phyloP scores from a whole-genome alignment of 768 basidiomycete genomes.

The Termitomyces heimii region DNA sequence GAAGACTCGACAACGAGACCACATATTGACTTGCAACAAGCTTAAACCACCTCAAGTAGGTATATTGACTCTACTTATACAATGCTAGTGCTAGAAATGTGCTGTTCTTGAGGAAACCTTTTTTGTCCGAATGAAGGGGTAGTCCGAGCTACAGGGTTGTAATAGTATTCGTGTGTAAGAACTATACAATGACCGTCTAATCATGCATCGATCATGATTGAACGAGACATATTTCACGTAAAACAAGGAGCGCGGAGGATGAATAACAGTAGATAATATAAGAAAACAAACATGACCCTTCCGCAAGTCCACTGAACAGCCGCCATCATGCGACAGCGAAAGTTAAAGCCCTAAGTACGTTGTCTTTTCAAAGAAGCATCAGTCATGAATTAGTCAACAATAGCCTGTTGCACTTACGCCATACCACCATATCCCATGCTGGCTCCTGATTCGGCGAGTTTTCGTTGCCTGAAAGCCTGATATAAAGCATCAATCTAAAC shows the following conservation, averaged over 20 bases:
- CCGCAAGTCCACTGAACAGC: slow-evolving; percentile 5
- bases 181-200: neutral
- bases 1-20: too few relatives aligned
- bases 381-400: neutral
- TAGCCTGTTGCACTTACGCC: slow-evolving; percentile 25
- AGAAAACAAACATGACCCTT: neutral
- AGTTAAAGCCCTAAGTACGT: slow-evolving; percentile 11
- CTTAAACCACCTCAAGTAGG: too few relatives aligned
- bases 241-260: too few relatives aligned
- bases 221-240: neutral
- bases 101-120: too few relatives aligned
- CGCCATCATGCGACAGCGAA: slow-evolving; percentile 9
- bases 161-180: too few relatives aligned
- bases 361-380: slow-evolving; percentile 6
- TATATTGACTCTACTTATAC: too few relatives aligned
- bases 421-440: slow-evolving; percentile 57
- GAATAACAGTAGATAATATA: neutral
- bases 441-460: slow-evolving; percentile 59
- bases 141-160: too few relatives aligned
- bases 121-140: too few relatives aligned
- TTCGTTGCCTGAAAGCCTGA: slow-evolving; percentile 71
- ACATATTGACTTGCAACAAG: too few relatives aligned
- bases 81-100: too few relatives aligned
- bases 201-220: neutral
- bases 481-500: slow-evolving; percentile 4